phyloP scores from a whole-genome alignment of 306 rosid species.

The Begonia loranthoides region DNA sequence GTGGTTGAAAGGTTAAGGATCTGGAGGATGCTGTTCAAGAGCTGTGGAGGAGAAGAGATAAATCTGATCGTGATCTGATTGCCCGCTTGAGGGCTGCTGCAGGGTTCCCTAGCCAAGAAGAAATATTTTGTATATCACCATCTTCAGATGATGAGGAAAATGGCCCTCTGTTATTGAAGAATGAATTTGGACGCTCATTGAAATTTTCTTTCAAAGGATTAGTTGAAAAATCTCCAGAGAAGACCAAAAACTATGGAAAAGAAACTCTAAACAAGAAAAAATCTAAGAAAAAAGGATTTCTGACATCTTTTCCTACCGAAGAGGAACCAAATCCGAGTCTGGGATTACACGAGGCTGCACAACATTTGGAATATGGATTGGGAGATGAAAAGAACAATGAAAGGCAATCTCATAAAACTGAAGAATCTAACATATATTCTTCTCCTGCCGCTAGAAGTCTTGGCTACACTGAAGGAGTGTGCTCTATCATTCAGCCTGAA shows the following conservation, averaged over 20 bases:
- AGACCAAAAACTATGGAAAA: conserved; percentile 52
- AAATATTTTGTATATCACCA: conserved; percentile 79
- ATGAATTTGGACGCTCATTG: conserved; percentile 63
- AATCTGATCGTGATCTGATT: conserved; percentile 61
- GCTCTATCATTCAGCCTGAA: conserved; percentile 40
- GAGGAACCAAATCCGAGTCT: conserved; percentile 24
- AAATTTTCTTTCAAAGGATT: conserved; percentile 75
- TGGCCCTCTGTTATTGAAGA: conserved; percentile 48
- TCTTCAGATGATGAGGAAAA: conserved; percentile 88
- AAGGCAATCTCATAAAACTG: conserved; percentile 35
- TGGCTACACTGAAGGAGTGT: conserved; percentile 44
- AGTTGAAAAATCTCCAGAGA: conserved; percentile 58
- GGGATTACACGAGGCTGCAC: conserved; percentile 52
- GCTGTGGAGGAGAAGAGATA: conserved; percentile 89
- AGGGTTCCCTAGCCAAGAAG: conserved; percentile 90
- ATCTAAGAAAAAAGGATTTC: conserved; percentile 47
- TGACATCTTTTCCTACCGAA: conserved; percentile 26
- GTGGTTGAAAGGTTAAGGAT: conserved; percentile 50
- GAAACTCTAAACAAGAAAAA: conserved; percentile 47
- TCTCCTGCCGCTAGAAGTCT: conserved; percentile 63
- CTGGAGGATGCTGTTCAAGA: conserved; percentile 92
- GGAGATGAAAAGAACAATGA: conserved; percentile 41
- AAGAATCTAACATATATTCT: conserved; percentile 40
- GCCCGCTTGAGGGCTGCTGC: conserved; percentile 86
- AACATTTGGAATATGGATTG: conserved; percentile 35